Evolutionary conservation across 257 asterid species (phyloP).

Genomic region (Cynanchum wilfordii): DNA sequence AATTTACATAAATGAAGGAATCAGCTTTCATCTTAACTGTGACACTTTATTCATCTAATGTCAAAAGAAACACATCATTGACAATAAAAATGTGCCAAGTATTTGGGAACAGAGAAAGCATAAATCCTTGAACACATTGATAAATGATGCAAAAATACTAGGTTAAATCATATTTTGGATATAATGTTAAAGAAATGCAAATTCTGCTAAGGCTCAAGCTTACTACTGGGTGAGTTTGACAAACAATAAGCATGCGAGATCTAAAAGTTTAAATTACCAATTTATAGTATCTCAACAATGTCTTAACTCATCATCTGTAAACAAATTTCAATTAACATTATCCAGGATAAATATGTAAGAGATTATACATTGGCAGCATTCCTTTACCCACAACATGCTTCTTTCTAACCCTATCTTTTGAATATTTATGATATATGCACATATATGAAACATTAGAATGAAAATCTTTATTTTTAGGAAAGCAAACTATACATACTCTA

Average conservation of each 20-base stretch:
- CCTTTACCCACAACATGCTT: not conserved
- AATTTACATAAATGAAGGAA: conserved; percentile 13
- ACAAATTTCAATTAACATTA: not conserved
- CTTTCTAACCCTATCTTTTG: not conserved
- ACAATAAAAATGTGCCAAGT: not conserved
- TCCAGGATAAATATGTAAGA: not conserved
- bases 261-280: not conserved
- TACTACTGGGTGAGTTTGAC: not conserved
- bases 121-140: not conserved
- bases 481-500: conserved; percentile 39
- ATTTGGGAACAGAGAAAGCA: not conserved
- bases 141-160: not conserved
- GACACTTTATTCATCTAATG: not conserved
- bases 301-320: not conserved
- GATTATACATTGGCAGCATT: not conserved
- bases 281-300: not conserved
- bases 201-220: not conserved
- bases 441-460: not conserved
- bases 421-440: not conserved
- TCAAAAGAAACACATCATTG: not conserved
- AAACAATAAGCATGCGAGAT: not conserved
- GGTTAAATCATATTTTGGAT: not conserved
- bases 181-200: not conserved
- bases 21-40: not conserved
- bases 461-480: not conserved